Percentiles rank a stretch among this genome's conserved stretches.
Conservation (phyloP, 345 rosid species). For the Populus deltoides region DNA sequence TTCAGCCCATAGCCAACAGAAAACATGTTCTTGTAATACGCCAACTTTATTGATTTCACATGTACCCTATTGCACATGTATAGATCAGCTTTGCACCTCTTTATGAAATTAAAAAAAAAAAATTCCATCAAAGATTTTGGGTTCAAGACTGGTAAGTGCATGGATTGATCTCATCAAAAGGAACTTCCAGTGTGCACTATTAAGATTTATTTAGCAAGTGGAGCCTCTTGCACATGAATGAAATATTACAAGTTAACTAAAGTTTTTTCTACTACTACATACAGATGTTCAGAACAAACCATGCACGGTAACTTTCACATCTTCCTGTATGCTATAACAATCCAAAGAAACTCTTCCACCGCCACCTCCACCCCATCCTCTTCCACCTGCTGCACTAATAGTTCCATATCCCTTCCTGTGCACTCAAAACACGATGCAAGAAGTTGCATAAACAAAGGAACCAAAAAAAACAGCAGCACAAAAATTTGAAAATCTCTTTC, state of each 20-base stretch:
- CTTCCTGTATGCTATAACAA: constrained; percentile 97
- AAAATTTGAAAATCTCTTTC: not conserved
- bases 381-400: constrained; percentile 88
- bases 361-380: constrained; percentile 96
- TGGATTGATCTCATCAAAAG: not conserved
- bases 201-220: constrained; percentile 5
- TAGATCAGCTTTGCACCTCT: not conserved
- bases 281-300: constrained; percentile 55
- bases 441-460: not conserved
- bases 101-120: not conserved
- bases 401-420: constrained; percentile 85
- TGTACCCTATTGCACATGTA: not conserved
- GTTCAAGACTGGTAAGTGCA: not conserved
- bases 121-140: not conserved
- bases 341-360: constrained; percentile 95
- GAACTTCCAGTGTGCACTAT: not conserved
- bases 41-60: not conserved
- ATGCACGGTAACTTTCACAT: constrained; percentile 73
- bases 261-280: constrained; percentile 19
- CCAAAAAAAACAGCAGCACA: not conserved
- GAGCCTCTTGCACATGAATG: constrained; percentile 23
- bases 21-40: not conserved
- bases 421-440: constrained; percentile 18
- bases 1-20: not conserved
- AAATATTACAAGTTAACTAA: constrained; percentile 31